These are phyloP conservation scores for Russula abietina DNA, from an alignment of 768 basidiomycete species.

Conservation along the genomic window DNA sequence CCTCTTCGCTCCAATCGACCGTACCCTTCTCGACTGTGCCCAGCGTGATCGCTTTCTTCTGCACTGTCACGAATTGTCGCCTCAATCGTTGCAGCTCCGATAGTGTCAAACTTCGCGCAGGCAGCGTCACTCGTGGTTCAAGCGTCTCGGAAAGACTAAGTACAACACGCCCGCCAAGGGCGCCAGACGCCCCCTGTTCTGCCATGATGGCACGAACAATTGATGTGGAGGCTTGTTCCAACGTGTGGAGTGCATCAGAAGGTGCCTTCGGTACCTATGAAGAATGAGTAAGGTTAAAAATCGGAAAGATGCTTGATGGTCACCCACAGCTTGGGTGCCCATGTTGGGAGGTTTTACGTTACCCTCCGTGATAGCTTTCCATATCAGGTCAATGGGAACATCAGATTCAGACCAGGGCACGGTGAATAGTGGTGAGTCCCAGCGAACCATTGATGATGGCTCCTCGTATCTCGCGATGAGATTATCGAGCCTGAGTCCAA, in stretches of 20 bases:
- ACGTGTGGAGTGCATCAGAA: constrained; percentile 75
- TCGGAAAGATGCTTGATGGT: not conserved
- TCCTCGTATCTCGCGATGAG: constrained; percentile 89
- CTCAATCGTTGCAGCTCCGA: constrained; percentile 86
- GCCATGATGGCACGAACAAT: constrained; percentile 69
- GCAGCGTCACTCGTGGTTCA: constrained; percentile 52
- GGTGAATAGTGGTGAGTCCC: constrained; percentile 95
- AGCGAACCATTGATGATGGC: constrained; percentile 96
- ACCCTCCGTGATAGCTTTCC: constrained; percentile 74
- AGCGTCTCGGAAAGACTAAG: constrained; percentile 40
- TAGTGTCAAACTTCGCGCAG: constrained; percentile 66
- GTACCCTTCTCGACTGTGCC: constrained; percentile 71
- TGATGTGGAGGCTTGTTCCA: constrained; percentile 71
- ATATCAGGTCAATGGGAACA: constrained; percentile 64
- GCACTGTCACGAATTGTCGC: constrained; percentile 83
- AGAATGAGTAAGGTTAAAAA: not conserved
- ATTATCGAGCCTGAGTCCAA: constrained; percentile 63
- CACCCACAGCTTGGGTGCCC: constrained; percentile 65
- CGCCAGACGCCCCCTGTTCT: constrained; percentile 49
- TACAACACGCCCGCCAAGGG: constrained; percentile 48
- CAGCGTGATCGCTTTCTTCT: constrained; percentile 83
- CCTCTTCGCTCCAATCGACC: constrained; percentile 73
- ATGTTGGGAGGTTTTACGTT: constrained; percentile 82
- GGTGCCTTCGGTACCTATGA: constrained; percentile 73
- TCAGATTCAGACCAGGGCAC: constrained; percentile 67